Percentiles rank a stretch among this genome's conserved stretches.
Conservation (phyloP, 495 filamentous ascomycete species). For the Cercophora sp. region DNA sequence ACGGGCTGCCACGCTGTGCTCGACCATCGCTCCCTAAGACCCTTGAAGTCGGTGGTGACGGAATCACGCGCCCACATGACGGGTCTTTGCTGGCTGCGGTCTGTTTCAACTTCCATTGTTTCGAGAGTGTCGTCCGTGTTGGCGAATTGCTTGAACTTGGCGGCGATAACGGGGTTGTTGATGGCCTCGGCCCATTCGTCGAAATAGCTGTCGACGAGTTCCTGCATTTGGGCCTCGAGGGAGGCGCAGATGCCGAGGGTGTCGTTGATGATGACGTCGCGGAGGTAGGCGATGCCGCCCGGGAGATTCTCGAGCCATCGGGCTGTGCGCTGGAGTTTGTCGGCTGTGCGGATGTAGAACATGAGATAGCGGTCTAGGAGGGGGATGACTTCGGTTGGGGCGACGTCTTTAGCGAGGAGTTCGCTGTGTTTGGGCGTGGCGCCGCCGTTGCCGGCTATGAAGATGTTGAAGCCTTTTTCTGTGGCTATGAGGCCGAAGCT, state of each 20-base stretch:
- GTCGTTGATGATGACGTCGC: constrained; percentile 81
- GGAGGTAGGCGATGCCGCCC: constrained; percentile 80
- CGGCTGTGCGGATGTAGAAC: constrained; percentile 95
- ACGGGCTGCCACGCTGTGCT: constrained; percentile 80
- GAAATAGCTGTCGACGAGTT: constrained; percentile 83
- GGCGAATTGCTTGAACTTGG: constrained; percentile 79
- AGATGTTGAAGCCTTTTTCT: constrained; percentile 94
- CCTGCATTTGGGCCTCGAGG: constrained; percentile 86
- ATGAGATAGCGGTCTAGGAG: constrained; percentile 89
- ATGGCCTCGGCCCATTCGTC: constrained; percentile 94
- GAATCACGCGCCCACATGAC: constrained; percentile 75
- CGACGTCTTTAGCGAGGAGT: constrained; percentile 86
- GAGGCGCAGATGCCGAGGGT: constrained; percentile 82
- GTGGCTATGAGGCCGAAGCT: constrained; percentile 92
- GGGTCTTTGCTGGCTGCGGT: constrained; percentile 73
- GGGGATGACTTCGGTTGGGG: constrained; percentile 77
- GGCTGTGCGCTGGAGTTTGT: constrained; percentile 91
- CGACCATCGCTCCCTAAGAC: constrained; percentile 63
- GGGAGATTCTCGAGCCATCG: constrained; percentile 88
- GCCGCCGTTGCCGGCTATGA: constrained; percentile 89
- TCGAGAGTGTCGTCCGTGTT: constrained; percentile 75
- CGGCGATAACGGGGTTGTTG: constrained; percentile 61
- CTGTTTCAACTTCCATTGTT: constrained; percentile 65
- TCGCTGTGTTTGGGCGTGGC: constrained; percentile 82
- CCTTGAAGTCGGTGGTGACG: constrained; percentile 64